A percentile compares a stretch with the other conserved stretches of the same genome.
Evolutionary conservation across 1,284 basidiomycete genomes (phyloP).

Genomic region (Phylloporus sp.): DNA sequence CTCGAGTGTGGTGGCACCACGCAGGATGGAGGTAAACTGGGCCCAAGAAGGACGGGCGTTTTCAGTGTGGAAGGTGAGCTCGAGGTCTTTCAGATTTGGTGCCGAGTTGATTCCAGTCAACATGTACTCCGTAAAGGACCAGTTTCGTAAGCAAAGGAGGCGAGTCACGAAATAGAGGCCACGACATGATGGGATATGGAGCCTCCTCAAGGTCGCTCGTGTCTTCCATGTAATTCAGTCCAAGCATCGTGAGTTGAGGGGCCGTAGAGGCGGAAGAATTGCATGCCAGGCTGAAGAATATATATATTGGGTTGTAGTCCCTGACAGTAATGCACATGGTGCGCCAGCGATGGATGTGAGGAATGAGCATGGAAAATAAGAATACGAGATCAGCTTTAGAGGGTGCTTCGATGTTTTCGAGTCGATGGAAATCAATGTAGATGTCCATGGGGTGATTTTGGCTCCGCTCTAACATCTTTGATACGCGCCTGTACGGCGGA

Average conservation of each 20-base stretch:
- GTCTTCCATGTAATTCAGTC: slow-evolving; percentile 44
- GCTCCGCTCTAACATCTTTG: slow-evolving; percentile 27
- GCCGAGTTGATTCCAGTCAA: not conserved
- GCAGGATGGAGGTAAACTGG: not conserved
- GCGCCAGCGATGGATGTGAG: slow-evolving; percentile 57
- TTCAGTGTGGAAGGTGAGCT: not conserved
- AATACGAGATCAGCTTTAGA: slow-evolving; percentile 36
- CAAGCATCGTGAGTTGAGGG: slow-evolving; percentile 52
- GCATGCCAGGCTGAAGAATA: slow-evolving; percentile 47
- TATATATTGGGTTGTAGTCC: slow-evolving; percentile 51
- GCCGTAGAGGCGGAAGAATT: slow-evolving; percentile 43
- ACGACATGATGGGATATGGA: not conserved
- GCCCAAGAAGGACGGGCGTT: not conserved
- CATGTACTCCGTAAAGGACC: not conserved
- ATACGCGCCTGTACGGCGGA: slow-evolving; percentile 18
- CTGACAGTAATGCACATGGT: slow-evolving; percentile 49
- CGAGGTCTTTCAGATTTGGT: not conserved
- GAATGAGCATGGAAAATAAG: slow-evolving; percentile 54
- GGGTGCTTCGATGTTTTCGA: slow-evolving; percentile 14
- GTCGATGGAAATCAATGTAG: slow-evolving; percentile 17
- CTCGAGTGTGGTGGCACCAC: not conserved
- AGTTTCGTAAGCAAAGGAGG: not conserved
- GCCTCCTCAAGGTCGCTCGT: too few relatives aligned
- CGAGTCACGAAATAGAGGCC: not conserved
- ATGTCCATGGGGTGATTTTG: slow-evolving; percentile 32